phyloP scores from a whole-genome alignment of 2,329 filamentous ascomycete genomes.

The Aspergillus cejpii region DNA sequence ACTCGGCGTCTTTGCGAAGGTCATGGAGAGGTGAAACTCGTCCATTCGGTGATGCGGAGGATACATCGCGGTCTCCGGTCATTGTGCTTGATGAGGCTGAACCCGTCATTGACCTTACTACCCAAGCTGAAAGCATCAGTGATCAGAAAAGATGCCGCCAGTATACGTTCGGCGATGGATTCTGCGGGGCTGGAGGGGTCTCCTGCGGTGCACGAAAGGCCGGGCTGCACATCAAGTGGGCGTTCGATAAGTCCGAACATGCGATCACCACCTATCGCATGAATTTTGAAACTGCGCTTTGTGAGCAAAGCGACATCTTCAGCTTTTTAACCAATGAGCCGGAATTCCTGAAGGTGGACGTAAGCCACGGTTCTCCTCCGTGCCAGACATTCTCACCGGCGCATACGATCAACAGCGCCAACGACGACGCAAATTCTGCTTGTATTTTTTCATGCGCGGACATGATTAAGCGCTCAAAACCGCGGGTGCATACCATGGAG shows the following conservation, averaged over 20 bases:
- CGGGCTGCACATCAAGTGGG: constrained; percentile 55
- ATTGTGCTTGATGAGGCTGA: constrained; percentile 12
- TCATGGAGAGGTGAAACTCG: constrained; percentile 31
- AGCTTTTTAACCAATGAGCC: constrained; percentile 33
- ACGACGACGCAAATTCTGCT: constrained; percentile 63
- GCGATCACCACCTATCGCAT: constrained; percentile 53
- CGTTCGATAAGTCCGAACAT: constrained; percentile 55
- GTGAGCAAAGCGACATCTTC: constrained; percentile 43
- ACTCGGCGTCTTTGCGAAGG: constrained; percentile 19
- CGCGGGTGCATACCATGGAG: constrained; percentile 68
- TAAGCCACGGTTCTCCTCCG: constrained; percentile 69
- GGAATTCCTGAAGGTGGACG: constrained; percentile 49
- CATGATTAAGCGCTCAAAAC: constrained; percentile 53
- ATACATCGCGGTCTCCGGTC: neutral
- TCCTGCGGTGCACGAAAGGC: constrained; percentile 56
- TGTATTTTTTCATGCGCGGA: constrained; percentile 44
- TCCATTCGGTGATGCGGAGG: constrained; percentile 25
- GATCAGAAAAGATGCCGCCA: constrained; percentile 27
- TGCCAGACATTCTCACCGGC: constrained; percentile 71
- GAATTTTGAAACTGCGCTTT: constrained; percentile 49
- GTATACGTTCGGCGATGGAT: constrained; percentile 66
- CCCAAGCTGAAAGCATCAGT: constrained; percentile 20
- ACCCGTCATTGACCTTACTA: constrained; percentile 19
- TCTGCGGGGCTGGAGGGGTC: constrained; percentile 66
- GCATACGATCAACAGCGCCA: constrained; percentile 52